Base-by-base conservation (phyloP, 331 rosid species). In the Quercus tomentella region DNA sequence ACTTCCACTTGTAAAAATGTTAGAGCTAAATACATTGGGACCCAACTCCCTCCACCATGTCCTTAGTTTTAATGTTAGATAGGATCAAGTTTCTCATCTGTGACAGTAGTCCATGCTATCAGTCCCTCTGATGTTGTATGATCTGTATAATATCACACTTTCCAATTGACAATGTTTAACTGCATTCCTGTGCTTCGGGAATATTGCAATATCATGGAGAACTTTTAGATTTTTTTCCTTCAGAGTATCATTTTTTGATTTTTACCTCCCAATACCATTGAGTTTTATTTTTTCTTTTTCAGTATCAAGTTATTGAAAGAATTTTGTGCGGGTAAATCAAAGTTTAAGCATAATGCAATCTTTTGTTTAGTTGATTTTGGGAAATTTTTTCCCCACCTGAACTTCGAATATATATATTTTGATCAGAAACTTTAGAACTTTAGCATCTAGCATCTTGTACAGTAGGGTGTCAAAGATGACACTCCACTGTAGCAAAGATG, bases 31-130 rank as follows among this genome's bases (percentile, higher is more conserved):
- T 87, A 84, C 68, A 70, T 75, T 72, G 91, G 91, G 82, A 82
- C 87, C 79, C 91, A 85, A 87, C 75, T 87, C 76, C 91, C 91
- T 75, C 89, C 87, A 20, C 91, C 91, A 61, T 83, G 87, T 81
- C 20, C 56, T 57, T 83, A 70, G 73, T 25, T 77, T 4, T 18
- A 11, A 37, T 33, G 18, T 7, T 62, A 18, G 25, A 10, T 43
- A 23, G 69, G 49, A 66, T 60, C 18, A 60, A 10, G 66, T 60
- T 23, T 8, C 30, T 60, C 7, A 60, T 22, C 54, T 60, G 66
- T 5, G 25, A 21, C 66, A 21, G 25, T 23, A 60, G 6, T 60
- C n/a, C 52, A 67, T 67, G 49, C 26, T 33, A 7, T 20, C 5
- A 33, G 10, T 60, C 14, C 17, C 66, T 60, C 66, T 26, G 17